phyloP scores from a whole-genome alignment of 2,329 filamentous ascomycete genomes.

The Penicillium crustosum region DNA sequence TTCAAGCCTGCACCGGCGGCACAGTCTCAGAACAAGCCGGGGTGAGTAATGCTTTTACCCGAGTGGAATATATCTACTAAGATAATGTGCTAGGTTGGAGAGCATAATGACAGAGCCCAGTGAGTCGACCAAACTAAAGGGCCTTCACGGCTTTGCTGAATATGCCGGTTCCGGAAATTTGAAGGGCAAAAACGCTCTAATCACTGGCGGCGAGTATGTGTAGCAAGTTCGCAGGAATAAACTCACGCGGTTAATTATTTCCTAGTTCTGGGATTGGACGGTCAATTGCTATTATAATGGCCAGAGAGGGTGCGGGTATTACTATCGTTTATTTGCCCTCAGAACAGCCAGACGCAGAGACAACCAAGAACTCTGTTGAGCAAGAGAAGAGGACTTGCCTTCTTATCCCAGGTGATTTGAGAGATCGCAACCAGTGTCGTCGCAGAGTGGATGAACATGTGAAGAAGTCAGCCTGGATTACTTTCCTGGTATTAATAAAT shows the following conservation, averaged over 20 bases:
- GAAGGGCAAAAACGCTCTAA: conserved; percentile 52
- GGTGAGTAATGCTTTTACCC: conserved; percentile 18
- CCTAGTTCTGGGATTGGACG: conserved; percentile 16
- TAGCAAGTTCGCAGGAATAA: conserved; percentile 56
- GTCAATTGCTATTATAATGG: conserved; percentile 16
- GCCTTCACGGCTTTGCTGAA: conserved; percentile 29
- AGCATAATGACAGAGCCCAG: conserved; percentile 31
- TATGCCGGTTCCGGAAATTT: conserved; percentile 52
- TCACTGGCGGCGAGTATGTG: conserved; percentile 58
- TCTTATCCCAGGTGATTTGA: conserved; percentile 12
- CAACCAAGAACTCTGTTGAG: conserved; percentile 9
- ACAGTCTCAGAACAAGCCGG: conserved; percentile 31
- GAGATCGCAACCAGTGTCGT: conserved; percentile 40
- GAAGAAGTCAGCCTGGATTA: conserved; percentile 38
- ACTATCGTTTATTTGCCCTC: conserved; percentile 14
- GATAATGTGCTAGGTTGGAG: conserved; percentile 7
- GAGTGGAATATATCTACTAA: not conserved
- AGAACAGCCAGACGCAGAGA: conserved; percentile 16
- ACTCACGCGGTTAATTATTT: conserved; percentile 51
- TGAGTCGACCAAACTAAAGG: conserved; percentile 38
- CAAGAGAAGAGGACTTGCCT: conserved; percentile 10
- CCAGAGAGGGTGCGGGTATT: conserved; percentile 17
- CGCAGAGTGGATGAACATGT: conserved; percentile 56
- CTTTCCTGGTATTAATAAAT: conserved; percentile 43
- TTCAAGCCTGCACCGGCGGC: conserved; percentile 25